Evolutionary conservation across 768 basidiomycete species (phyloP).

Genomic region (Termitomyces sp.): DNA sequence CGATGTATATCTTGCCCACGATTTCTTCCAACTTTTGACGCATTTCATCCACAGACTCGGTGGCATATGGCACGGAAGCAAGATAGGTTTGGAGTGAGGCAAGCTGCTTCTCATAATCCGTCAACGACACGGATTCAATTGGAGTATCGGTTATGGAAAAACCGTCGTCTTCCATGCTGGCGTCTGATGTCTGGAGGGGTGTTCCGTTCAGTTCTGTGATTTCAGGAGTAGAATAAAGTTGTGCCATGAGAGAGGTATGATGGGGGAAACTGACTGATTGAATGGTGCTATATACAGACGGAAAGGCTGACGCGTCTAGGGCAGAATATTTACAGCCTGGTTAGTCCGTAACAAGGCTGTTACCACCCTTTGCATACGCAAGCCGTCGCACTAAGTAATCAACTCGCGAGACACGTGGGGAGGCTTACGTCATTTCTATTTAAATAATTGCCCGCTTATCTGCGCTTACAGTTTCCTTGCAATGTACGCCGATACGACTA

Average conservation of each 20-base stretch:
- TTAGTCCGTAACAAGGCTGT: conserved; percentile 3
- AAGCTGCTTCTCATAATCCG: conserved; percentile 54
- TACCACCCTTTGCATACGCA: conserved; percentile 10
- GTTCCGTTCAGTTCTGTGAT: conserved; percentile 1
- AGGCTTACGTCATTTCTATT: conserved; percentile 3
- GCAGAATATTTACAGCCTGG: background rate
- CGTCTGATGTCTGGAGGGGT: conserved; percentile 2
- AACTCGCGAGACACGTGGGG: background rate
- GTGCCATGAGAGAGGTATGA: conserved; percentile 3
- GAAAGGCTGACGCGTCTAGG: conserved; percentile 14
- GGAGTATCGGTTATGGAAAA: conserved; percentile 39
- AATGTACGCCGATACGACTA: too few species aligned
- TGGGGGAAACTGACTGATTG: conserved; percentile 8
- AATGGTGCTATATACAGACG: background rate
- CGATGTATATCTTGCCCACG: conserved; percentile 62
- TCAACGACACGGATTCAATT: conserved; percentile 33
- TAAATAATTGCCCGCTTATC: too few species aligned
- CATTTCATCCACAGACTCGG: conserved; percentile 73
- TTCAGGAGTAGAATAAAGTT: conserved; percentile 1
- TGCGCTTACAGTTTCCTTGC: too few species aligned
- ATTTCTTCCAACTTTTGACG: conserved; percentile 65
- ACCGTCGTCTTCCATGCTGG: conserved; percentile 58
- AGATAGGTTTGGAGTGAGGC: conserved; percentile 64
- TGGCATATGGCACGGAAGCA: conserved; percentile 66
- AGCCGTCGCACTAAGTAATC: background rate